Conservation (phyloP, 441 rosid species). For the Mallotus japonicus region DNA sequence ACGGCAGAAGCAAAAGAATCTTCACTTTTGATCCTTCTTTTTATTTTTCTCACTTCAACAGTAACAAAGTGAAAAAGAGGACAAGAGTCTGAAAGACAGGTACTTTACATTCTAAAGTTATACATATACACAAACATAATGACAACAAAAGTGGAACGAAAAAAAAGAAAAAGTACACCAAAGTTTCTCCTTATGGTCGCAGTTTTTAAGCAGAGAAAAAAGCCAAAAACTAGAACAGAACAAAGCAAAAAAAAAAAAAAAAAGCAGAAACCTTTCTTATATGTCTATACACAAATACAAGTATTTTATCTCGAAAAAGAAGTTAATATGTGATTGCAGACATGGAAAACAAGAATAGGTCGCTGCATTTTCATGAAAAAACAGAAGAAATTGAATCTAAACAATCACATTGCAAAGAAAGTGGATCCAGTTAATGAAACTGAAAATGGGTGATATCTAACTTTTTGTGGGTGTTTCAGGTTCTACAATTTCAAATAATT, state of each 20-base stretch:
- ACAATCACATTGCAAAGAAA: neutral
- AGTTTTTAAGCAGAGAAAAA: neutral
- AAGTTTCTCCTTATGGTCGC: neutral
- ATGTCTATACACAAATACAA: neutral
- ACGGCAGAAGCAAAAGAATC: constrained; percentile 1
- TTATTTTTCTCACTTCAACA: neutral
- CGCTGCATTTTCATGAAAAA: neutral
- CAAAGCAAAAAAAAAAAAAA: neutral
- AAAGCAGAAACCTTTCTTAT: constrained; percentile 5
- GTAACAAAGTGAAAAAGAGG: neutral
- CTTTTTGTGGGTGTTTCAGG: neutral
- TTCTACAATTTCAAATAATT: neutral
- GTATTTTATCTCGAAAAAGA: neutral
- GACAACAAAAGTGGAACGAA: neutral
- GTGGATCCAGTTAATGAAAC: neutral
- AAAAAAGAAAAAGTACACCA: neutral
- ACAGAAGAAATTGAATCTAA: neutral
- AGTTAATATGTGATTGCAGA: too few relatives aligned
- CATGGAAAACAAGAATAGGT: neutral
- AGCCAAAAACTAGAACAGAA: neutral
- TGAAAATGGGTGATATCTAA: too few relatives aligned
- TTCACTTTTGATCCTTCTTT: neutral
- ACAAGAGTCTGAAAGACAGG: neutral
- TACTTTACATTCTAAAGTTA: constrained; percentile 1
- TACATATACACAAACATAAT: neutral